phyloP scores from a whole-genome alignment of 169 alveolate genomes.

The Plasmodium berghei region DNA sequence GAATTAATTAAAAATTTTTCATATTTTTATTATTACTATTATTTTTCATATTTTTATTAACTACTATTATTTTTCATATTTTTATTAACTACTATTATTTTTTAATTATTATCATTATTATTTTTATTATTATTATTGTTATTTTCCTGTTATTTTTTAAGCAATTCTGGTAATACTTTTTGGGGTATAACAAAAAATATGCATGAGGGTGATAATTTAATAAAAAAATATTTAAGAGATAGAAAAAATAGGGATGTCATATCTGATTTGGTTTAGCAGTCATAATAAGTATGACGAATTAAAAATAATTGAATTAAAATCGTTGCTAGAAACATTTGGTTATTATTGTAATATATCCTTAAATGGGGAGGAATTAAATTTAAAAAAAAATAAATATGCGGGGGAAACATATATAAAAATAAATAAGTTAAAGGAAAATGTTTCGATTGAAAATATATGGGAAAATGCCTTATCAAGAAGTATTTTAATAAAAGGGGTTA shows the following conservation, averaged over 20 bases:
- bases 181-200: too few species aligned
- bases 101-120: too few species aligned
- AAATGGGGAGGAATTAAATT: neutral
- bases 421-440: constrained; percentile 47
- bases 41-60: too few species aligned
- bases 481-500: constrained; percentile 77
- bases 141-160: too few species aligned
- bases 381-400: constrained; percentile 41
- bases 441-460: constrained; percentile 75
- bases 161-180: too few species aligned
- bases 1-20: too few species aligned
- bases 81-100: too few species aligned
- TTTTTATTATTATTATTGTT: too few species aligned
- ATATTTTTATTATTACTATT: too few species aligned
- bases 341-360: constrained; percentile 5
- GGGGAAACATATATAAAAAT: constrained; percentile 74
- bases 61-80: too few species aligned
- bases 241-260: constrained; percentile 15
- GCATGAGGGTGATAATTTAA: too few species aligned
- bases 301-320: constrained; percentile 77
- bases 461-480: constrained; percentile 75
- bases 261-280: constrained; percentile 80
- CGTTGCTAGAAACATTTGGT: constrained; percentile 76
- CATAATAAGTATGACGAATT: constrained; percentile 81
- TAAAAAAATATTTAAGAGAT: too few species aligned